These are phyloP conservation scores for Galeopsis tetrahit DNA, from an alignment of 257 asterid species.

Conservation along the genomic window DNA sequence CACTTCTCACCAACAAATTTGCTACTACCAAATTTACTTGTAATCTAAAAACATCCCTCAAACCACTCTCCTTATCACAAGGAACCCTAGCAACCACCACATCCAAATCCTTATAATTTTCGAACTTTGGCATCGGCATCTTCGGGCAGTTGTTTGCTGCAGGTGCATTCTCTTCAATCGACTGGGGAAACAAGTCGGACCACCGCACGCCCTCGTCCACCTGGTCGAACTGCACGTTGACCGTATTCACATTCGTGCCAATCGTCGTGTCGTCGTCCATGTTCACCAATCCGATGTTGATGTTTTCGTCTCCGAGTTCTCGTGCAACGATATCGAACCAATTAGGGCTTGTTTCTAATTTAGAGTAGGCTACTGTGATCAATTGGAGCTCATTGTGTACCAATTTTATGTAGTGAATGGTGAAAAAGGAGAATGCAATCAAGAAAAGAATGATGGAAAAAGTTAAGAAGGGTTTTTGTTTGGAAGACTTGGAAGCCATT, in stretches of 20 bases:
- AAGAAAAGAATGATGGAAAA: constrained; percentile 45
- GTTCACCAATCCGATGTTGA: constrained; percentile 52
- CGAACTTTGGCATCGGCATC: constrained; percentile 62
- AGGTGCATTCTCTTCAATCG: constrained; percentile 45
- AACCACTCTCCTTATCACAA: constrained; percentile 33
- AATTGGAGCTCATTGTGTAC: constrained; percentile 29
- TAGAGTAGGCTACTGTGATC: constrained; percentile 1
- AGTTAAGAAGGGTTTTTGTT: constrained; percentile 36
- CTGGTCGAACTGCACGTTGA: constrained; percentile 42
- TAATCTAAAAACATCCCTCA: constrained; percentile 69
- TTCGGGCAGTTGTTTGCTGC: constrained; percentile 49
- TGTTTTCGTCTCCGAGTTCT: constrained; percentile 29
- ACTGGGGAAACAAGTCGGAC: constrained; percentile 61
- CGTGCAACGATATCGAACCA: constrained; percentile 41
- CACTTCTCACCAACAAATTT: constrained; percentile 60
- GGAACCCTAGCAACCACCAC: constrained; percentile 66
- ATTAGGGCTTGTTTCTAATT: constrained; percentile 10
- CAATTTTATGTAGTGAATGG: constrained; percentile 39
- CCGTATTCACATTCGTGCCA: constrained; percentile 13
- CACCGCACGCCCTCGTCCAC: constrained; percentile 45
- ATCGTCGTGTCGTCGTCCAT: constrained; percentile 27
- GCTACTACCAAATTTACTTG: constrained; percentile 82
- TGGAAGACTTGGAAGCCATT: constrained; percentile 56
- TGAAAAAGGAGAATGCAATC: constrained; percentile 40
- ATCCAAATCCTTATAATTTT: constrained; percentile 50